Evolutionary conservation across 2,329 filamentous ascomycete genomes (phyloP).

Genomic region (Epichloe uncinata): DNA sequence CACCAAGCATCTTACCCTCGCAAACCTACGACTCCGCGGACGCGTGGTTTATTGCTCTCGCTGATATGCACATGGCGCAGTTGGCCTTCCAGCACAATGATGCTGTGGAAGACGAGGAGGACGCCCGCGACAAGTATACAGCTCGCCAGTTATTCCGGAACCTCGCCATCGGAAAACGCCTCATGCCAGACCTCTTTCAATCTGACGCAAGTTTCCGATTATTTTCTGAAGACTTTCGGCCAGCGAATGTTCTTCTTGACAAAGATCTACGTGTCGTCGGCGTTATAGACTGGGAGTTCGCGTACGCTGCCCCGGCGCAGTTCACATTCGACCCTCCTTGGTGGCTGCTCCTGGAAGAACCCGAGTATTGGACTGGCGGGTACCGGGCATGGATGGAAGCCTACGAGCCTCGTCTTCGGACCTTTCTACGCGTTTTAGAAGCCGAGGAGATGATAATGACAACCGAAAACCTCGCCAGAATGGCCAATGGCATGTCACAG

Average conservation of each 20-base stretch:
- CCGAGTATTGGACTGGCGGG: slow-evolving; percentile 19
- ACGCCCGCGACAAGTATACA: slow-evolving; percentile 19
- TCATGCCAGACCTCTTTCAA: neutral
- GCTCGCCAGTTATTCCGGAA: slow-evolving; percentile 21
- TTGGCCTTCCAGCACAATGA: slow-evolving; percentile 25
- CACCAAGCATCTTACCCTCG: too few relatives aligned
- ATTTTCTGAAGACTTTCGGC: slow-evolving; percentile 15
- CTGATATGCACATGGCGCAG: slow-evolving; percentile 24
- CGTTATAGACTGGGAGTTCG: slow-evolving; percentile 29
- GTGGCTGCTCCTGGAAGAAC: slow-evolving; percentile 23
- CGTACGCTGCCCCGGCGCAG: slow-evolving; percentile 11
- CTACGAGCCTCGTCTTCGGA: slow-evolving; percentile 20
- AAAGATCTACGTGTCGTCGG: slow-evolving; percentile 15
- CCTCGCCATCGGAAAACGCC: slow-evolving; percentile 10
- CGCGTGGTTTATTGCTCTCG: slow-evolving; percentile 21
- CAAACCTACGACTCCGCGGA: slow-evolving; percentile 7
- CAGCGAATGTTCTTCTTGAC: slow-evolving; percentile 21
- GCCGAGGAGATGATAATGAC: slow-evolving; percentile 15
- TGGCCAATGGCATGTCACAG: too few relatives aligned
- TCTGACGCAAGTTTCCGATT: slow-evolving; percentile 5
- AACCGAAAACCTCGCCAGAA: too few relatives aligned
- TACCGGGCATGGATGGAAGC: slow-evolving; percentile 16
- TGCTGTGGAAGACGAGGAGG: slow-evolving; percentile 17
- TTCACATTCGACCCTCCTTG: slow-evolving; percentile 16
- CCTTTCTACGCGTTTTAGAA: slow-evolving; percentile 21